phyloP scores from a whole-genome alignment of 176 grass and related monocot genomes.

The Musa troglodytarum region DNA sequence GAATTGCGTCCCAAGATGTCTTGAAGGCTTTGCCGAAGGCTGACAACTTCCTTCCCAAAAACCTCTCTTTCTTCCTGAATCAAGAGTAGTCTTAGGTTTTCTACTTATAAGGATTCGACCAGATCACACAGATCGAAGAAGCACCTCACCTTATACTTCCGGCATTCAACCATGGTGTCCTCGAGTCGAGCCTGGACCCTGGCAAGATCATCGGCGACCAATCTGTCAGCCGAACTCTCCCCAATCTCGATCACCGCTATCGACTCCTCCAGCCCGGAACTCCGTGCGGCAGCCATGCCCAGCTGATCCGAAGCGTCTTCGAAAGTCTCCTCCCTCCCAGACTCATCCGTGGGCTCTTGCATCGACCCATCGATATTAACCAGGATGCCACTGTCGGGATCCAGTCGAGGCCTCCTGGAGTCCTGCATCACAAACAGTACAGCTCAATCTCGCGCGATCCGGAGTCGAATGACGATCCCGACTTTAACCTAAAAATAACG shows the following conservation, averaged over 20 bases:
- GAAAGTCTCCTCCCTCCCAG: slow-evolving; percentile 71
- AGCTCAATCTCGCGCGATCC: slow-evolving; percentile 10
- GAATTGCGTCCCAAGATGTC: slow-evolving; percentile 35
- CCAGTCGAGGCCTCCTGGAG: slow-evolving; percentile 37
- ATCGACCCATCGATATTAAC: slow-evolving; percentile 56
- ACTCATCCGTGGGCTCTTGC: slow-evolving; percentile 44
- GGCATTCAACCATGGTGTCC: slow-evolving; percentile 44
- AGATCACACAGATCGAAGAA: neutral
- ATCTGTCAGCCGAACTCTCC: slow-evolving; percentile 25
- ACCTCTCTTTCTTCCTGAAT: slow-evolving; percentile 90
- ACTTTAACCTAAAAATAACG: neutral
- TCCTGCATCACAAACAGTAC: slow-evolving; percentile 30
- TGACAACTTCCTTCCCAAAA: slow-evolving; percentile 50
- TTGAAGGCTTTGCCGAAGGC: slow-evolving; percentile 43
- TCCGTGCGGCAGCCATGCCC: slow-evolving; percentile 12
- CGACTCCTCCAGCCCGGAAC: slow-evolving; percentile 61
- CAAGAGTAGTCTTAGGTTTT: slow-evolving; percentile 14
- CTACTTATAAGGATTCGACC: neutral
- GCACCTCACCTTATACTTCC: slow-evolving; percentile 64
- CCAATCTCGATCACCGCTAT: slow-evolving; percentile 73
- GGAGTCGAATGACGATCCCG: neutral
- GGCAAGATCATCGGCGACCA: slow-evolving; percentile 26
- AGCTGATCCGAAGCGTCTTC: slow-evolving; percentile 81
- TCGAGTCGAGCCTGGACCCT: slow-evolving; percentile 23
- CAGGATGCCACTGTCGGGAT: slow-evolving; percentile 64